Percentiles rank a stretch among this genome's conserved stretches.
Conservation (phyloP, 176 grass and related monocot genomes). For the Urochloa ruziziensis region DNA sequence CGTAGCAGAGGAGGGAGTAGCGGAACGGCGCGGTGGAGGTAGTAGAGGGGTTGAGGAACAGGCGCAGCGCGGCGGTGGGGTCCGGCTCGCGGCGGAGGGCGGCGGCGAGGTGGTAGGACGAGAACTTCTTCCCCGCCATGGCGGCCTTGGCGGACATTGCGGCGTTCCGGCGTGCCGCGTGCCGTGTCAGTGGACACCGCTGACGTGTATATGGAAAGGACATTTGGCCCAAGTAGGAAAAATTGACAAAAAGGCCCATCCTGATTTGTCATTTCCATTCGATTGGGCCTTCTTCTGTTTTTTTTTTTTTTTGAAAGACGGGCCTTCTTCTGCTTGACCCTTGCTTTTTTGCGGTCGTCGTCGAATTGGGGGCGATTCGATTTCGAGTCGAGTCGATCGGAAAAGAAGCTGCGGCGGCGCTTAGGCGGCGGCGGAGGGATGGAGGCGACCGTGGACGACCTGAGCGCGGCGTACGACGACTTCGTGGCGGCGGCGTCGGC, state of each 20-base stretch:
- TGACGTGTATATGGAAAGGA: no score
- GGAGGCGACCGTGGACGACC: constrained; percentile 64
- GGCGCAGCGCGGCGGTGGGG: constrained; percentile 41
- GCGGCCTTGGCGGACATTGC: background rate
- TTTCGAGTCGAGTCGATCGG: background rate
- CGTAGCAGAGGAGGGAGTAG: constrained; percentile 56
- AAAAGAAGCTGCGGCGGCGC: constrained; percentile 2
- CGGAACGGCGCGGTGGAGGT: constrained; percentile 18
- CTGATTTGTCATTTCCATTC: background rate
- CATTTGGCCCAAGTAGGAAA: background rate
- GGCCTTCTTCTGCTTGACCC: no score
- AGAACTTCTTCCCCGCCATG: constrained; percentile 20
- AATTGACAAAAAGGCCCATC: background rate
- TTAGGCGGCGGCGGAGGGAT: constrained; percentile 19
- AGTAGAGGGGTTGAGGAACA: constrained; percentile 41
- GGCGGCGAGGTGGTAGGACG: constrained; percentile 51
- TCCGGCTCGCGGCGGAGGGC: constrained; percentile 55
- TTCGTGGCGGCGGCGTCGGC: constrained; percentile 62
- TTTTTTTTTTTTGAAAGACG: no score
- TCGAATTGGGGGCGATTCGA: background rate
- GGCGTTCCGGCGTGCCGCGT: background rate
- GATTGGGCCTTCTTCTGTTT: background rate
- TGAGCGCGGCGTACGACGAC: constrained; percentile 64
- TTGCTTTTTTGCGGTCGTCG: background rate
- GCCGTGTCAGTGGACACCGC: background rate